phyloP scores from a whole-genome alignment of 2,329 filamentous ascomycete species.

The Scedosporium boydii region DNA sequence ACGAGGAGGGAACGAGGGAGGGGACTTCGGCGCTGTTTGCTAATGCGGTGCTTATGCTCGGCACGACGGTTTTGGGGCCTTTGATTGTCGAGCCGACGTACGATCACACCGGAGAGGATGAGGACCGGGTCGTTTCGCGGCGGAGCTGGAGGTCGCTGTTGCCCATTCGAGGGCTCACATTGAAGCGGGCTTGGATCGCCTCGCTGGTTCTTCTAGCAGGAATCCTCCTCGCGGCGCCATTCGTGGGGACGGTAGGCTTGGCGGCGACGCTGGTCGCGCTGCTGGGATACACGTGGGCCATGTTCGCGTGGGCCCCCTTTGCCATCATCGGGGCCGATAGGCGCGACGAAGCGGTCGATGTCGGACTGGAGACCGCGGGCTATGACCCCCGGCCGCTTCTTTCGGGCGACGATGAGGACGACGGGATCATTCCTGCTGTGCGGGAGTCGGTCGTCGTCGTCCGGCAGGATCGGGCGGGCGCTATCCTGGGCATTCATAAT shows the following conservation, averaged over 20 bases:
- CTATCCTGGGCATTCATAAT: constrained; percentile 92
- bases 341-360: not conserved
- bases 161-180: constrained; percentile 72
- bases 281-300: constrained; percentile 83
- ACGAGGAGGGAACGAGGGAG: constrained; percentile 76
- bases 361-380: not conserved
- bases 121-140: constrained; percentile 11
- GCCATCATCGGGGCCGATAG: constrained; percentile 82
- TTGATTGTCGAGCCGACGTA: constrained; percentile 81
- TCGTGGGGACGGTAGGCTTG: constrained; percentile 60
- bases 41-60: constrained; percentile 77
- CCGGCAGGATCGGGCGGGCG: constrained; percentile 68
- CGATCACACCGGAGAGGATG: constrained; percentile 27
- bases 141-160: constrained; percentile 41
- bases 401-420: not conserved
- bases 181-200: constrained; percentile 78
- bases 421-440: not conserved
- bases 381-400: not conserved
- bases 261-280: constrained; percentile 72
- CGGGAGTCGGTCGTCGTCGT: constrained; percentile 35
- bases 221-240: constrained; percentile 75
- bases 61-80: constrained; percentile 73
- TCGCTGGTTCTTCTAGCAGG: constrained; percentile 75
- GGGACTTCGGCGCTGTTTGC: constrained; percentile 84
- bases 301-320: constrained; percentile 91